Evolutionary conservation across 1,139 yeast species (phyloP).

Genomic region (Torulaspora pretoriensis): DNA sequence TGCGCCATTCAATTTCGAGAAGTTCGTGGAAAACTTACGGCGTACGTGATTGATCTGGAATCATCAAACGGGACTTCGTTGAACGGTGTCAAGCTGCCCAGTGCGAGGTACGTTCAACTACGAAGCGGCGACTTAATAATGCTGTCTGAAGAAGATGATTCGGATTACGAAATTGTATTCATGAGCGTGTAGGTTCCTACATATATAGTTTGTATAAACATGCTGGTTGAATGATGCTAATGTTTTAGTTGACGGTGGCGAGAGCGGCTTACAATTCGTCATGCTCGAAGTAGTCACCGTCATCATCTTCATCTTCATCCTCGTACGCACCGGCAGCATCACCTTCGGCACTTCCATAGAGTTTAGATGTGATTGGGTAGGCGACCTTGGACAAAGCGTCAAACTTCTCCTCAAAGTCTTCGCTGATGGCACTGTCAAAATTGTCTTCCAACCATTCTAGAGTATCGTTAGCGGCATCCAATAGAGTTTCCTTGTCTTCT

Average conservation of each 20-base stretch:
- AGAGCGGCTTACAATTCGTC: constrained; percentile 51
- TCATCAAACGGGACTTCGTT: constrained; percentile 53
- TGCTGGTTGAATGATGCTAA: constrained; percentile 10
- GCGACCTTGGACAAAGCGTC: constrained; percentile 81
- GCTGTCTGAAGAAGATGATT: constrained; percentile 42
- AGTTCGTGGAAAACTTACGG: constrained; percentile 27
- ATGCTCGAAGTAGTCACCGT: constrained; percentile 43
- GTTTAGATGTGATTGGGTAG: constrained; percentile 87
- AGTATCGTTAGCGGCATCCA: constrained; percentile 84
- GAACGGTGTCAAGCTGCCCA: constrained; percentile 46
- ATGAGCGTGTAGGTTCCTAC: constrained; percentile 10
- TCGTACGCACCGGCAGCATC: constrained; percentile 47
- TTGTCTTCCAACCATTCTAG: constrained; percentile 83
- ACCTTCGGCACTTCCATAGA: constrained; percentile 65
- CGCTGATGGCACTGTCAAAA: constrained; percentile 80
- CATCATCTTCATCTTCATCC: constrained; percentile 65
- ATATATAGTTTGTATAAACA: constrained; percentile 9
- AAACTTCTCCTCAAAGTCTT: constrained; percentile 91
- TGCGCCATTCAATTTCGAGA: constrained; percentile 52
- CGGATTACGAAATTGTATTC: constrained; percentile 27
- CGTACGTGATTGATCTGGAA: constrained; percentile 51
- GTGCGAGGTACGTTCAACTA: constrained; percentile 47
- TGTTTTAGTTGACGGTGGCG: background rate
- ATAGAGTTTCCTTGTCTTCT: constrained; percentile 86
- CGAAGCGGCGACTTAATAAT: constrained; percentile 45